Percentiles rank a stretch among this genome's conserved stretches.
These are phyloP conservation scores for Chalaropsis thielavioides DNA, from an alignment of 2,329 filamentous ascomycete genomes.

Conservation along the genomic window DNA sequence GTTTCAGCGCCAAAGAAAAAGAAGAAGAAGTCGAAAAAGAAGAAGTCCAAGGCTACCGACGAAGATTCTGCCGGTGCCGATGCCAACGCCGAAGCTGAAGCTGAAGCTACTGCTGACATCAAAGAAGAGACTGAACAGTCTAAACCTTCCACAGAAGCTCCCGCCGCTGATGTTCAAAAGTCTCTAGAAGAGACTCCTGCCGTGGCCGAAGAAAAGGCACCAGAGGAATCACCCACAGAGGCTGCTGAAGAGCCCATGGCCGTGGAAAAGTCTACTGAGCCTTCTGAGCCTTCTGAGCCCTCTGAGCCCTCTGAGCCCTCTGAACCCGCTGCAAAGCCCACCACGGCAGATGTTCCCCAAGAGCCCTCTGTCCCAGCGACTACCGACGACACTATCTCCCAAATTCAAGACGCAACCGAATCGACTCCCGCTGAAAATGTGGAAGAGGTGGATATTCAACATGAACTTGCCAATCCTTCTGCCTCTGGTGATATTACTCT, in stretches of 20 bases:
- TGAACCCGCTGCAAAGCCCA: background rate
- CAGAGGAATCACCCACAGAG: background rate
- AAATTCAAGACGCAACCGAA: background rate
- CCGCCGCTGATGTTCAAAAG: background rate
- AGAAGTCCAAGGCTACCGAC: slow-evolving; percentile 7
- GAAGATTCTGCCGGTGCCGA: background rate
- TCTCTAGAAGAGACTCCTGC: slow-evolving; percentile 16
- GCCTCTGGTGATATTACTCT: background rate
- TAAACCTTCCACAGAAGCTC: slow-evolving; percentile 12
- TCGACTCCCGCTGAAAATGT: background rate
- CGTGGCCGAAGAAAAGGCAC: slow-evolving; percentile 1
- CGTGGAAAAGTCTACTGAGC: slow-evolving; percentile 17
- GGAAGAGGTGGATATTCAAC: background rate
- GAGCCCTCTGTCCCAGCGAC: background rate
- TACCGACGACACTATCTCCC: slow-evolving; percentile 9
- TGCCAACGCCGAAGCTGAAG: background rate
- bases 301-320: slow-evolving; percentile 1
- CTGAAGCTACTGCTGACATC: background rate
- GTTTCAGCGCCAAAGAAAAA: slow-evolving; percentile 6
- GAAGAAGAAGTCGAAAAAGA: slow-evolving; percentile 13
- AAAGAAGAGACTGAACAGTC: background rate
- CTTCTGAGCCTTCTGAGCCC: slow-evolving; percentile 1
- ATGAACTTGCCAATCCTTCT: background rate
- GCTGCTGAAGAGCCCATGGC: slow-evolving; percentile 10
- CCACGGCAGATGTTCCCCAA: slow-evolving; percentile 5